A percentile compares a stretch with the other conserved stretches of the same genome.
Evolutionary conservation across 192 early-diverging fungal genomes (phyloP).

Genomic region (Phlyctochytrium bullatum): DNA sequence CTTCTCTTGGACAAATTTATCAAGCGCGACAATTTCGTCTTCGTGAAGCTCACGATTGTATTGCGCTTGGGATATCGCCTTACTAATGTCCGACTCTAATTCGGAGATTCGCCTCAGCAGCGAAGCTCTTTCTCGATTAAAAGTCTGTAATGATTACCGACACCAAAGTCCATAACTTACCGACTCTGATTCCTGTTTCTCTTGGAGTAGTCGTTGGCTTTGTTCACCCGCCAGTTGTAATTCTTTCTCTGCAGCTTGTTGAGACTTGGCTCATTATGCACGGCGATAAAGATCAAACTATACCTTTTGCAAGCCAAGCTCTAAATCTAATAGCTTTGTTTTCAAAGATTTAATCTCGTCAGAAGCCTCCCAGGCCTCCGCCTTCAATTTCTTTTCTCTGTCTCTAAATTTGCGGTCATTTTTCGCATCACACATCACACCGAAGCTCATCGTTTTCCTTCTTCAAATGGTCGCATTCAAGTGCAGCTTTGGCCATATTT

Average conservation of each 20-base stretch:
- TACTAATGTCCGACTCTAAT: no score
- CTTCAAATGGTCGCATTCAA: slow-evolving; percentile 8
- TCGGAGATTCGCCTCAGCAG: no score
- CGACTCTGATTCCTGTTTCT: slow-evolving; percentile 17
- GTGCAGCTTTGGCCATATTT: slow-evolving; percentile 2
- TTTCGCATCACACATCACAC: no score
- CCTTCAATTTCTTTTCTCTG: slow-evolving; percentile 15
- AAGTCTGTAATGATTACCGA: no score
- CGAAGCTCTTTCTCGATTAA: no score
- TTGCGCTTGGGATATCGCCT: no score
- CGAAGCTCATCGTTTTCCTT: slow-evolving; percentile 4
- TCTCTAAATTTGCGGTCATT: no score
- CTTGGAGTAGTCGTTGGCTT: background rate
- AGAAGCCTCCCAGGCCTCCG: background rate
- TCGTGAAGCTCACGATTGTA: background rate
- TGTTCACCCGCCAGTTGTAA: slow-evolving; percentile 6
- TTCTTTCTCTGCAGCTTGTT: slow-evolving; percentile 14
- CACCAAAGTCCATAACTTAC: no score
- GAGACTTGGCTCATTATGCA: slow-evolving; percentile 10
- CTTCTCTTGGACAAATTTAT: background rate
- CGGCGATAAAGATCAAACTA: slow-evolving; percentile 7
- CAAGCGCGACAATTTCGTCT: slow-evolving; percentile 11
- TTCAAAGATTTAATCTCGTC: slow-evolving; percentile 3
- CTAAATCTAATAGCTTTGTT: background rate
- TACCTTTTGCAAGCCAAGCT: background rate